Evolutionary conservation across 1,284 basidiomycete species (phyloP).

Genomic region (Pseudozyma hubeiensis): DNA sequence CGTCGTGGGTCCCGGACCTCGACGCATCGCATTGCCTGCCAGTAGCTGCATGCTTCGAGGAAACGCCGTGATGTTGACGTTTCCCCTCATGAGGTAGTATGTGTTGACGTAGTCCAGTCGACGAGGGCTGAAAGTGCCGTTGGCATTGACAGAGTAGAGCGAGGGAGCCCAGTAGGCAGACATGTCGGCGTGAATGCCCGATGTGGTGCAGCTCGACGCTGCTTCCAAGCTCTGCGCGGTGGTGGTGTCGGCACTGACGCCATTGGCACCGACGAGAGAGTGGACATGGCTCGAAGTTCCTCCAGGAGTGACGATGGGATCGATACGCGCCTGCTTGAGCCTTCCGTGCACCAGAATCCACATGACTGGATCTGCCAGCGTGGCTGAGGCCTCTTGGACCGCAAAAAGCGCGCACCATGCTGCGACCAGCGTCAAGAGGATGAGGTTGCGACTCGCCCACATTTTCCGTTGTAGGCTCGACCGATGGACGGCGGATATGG

Average conservation of each 20-base stretch:
- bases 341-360: slow-evolving; percentile 52
- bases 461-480: slow-evolving; percentile 1
- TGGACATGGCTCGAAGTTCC: slow-evolving; percentile 70
- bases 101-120: no score
- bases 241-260: slow-evolving; percentile 23
- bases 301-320: slow-evolving; percentile 72
- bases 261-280: slow-evolving; percentile 68
- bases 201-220: slow-evolving; percentile 68
- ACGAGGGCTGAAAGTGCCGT: slow-evolving; percentile 16
- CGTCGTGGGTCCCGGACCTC: slow-evolving; percentile 10
- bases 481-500: background rate
- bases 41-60: slow-evolving; percentile 71
- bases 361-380: slow-evolving; percentile 29
- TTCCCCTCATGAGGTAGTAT: slow-evolving; percentile 65
- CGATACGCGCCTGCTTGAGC: slow-evolving; percentile 70
- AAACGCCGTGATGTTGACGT: slow-evolving; percentile 66
- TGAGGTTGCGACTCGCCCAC: slow-evolving; percentile 3
- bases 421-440: slow-evolving; percentile 11
- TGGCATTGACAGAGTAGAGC: slow-evolving; percentile 68
- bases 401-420: slow-evolving; percentile 20
- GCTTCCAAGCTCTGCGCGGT: slow-evolving; percentile 19
- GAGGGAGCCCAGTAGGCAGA: slow-evolving; percentile 71
- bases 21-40: slow-evolving; percentile 66
- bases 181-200: slow-evolving; percentile 69
- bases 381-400: slow-evolving; percentile 16